phyloP scores from a whole-genome alignment of 495 filamentous ascomycete genomes.

The Massariosphaeria phaeospora region DNA sequence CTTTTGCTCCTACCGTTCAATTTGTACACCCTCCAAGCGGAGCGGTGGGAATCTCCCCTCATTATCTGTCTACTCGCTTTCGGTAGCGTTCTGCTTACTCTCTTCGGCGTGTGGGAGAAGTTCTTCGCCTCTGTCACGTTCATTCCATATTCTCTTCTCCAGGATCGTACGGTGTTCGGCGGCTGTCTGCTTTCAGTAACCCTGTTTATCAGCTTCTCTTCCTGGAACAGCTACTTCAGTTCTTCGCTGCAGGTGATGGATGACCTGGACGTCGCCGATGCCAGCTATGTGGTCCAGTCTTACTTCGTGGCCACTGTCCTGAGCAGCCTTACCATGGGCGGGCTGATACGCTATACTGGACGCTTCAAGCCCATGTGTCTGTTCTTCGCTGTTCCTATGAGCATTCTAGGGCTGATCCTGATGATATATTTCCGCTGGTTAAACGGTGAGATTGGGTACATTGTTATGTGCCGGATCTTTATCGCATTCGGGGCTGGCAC shows the following conservation, averaged over 20 bases:
- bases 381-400: slow-evolving; percentile 60
- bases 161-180: slow-evolving; percentile 60
- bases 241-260: slow-evolving; percentile 68
- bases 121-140: slow-evolving; percentile 53
- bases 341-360: slow-evolving; percentile 47
- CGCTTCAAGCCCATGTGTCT: slow-evolving; percentile 54
- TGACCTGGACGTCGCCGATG: slow-evolving; percentile 49
- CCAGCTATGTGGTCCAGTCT: slow-evolving; percentile 61
- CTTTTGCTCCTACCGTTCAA: slow-evolving; percentile 62
- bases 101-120: slow-evolving; percentile 58
- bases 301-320: slow-evolving; percentile 67
- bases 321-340: slow-evolving; percentile 37
- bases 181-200: slow-evolving; percentile 52
- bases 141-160: slow-evolving; percentile 57
- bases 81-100: slow-evolving; percentile 52
- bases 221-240: slow-evolving; percentile 49
- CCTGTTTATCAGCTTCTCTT: slow-evolving; percentile 58
- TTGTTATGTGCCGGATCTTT: slow-evolving; percentile 76
- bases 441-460: slow-evolving; percentile 55
- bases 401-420: slow-evolving; percentile 59
- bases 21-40: slow-evolving; percentile 45
- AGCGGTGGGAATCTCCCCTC: slow-evolving; percentile 48
- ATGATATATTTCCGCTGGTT: slow-evolving; percentile 64
- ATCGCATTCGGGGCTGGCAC: slow-evolving; percentile 66
- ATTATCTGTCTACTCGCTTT: slow-evolving; percentile 58